Evolutionary conservation across 2,329 filamentous ascomycete species (phyloP).

Genomic region (Herpotrichia juniperi): DNA sequence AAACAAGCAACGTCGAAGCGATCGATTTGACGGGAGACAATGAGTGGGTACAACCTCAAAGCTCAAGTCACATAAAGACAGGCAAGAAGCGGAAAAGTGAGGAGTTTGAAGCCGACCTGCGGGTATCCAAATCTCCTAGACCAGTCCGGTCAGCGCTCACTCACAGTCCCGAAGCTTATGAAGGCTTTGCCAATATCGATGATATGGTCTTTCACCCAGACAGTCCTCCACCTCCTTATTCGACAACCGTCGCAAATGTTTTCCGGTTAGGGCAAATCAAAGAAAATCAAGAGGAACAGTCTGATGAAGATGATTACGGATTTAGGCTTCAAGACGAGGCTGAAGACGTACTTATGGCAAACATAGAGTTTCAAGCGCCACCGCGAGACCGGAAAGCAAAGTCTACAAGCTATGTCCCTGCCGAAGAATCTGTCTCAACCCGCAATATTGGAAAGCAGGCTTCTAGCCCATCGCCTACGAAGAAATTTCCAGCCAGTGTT

Average conservation of each 20-base stretch:
- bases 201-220: slow-evolving; percentile 31
- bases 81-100: slow-evolving; percentile 55
- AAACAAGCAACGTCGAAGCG: slow-evolving; percentile 33
- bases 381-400: slow-evolving; percentile 35
- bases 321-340: slow-evolving; percentile 16
- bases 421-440: slow-evolving; percentile 29
- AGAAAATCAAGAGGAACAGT: slow-evolving; percentile 12
- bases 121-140: slow-evolving; percentile 21
- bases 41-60: slow-evolving; percentile 22
- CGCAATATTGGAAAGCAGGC: slow-evolving; percentile 36
- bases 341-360: slow-evolving; percentile 15
- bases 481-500: neutral
- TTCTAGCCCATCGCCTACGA: slow-evolving; percentile 25
- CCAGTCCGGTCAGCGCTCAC: slow-evolving; percentile 16
- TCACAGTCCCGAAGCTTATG: slow-evolving; percentile 18
- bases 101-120: slow-evolving; percentile 44
- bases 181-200: slow-evolving; percentile 47
- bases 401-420: slow-evolving; percentile 33
- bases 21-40: slow-evolving; percentile 45
- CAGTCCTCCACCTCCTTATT: slow-evolving; percentile 51
- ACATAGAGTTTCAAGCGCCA: slow-evolving; percentile 10
- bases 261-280: slow-evolving; percentile 1
- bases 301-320: slow-evolving; percentile 16
- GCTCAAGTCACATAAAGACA: slow-evolving; percentile 19
- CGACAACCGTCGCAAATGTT: slow-evolving; percentile 45